Evolutionary conservation across 2,329 filamentous ascomycete species (phyloP).

Genomic region (Neofusicoccum parvum): DNA sequence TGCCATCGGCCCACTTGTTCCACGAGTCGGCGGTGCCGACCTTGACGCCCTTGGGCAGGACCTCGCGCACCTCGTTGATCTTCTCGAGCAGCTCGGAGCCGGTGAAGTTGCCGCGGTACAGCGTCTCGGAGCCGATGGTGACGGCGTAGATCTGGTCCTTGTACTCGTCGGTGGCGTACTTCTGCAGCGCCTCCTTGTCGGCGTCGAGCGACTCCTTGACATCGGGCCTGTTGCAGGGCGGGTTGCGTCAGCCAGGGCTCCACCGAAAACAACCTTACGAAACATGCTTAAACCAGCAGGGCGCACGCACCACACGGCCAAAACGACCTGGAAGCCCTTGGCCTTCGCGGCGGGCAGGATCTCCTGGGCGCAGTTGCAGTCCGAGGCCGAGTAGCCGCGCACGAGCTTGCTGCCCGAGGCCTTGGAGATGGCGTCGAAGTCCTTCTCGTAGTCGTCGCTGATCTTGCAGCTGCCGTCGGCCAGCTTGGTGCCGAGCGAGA

Average conservation of each 20-base stretch:
- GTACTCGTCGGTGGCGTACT: constrained; percentile 49
- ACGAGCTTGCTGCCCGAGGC: constrained; percentile 58
- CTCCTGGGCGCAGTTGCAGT: constrained; percentile 65
- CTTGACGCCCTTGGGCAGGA: constrained; percentile 52
- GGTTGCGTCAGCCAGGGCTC: not conserved
- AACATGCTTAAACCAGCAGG: constrained; percentile 5
- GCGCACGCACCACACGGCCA: constrained; percentile 65
- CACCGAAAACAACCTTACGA: constrained; percentile 2
- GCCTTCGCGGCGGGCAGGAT: constrained; percentile 67
- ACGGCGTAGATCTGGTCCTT: constrained; percentile 66
- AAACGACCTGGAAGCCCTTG: constrained; percentile 67
- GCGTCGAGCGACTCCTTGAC: constrained; percentile 61
- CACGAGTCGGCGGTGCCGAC: constrained; percentile 72
- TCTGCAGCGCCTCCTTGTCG: constrained; percentile 62
- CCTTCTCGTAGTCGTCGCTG: constrained; percentile 62
- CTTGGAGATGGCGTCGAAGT: constrained; percentile 63
- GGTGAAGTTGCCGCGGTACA: constrained; percentile 70
- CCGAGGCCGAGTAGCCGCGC: constrained; percentile 66
- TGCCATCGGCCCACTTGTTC: constrained; percentile 72
- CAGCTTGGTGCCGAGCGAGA: constrained; percentile 67
- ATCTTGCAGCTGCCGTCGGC: constrained; percentile 64
- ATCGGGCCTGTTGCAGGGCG: constrained; percentile 54
- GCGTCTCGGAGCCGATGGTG: constrained; percentile 70
- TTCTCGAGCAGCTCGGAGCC: constrained; percentile 61
- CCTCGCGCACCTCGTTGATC: constrained; percentile 62